Evolutionary conservation across 345 rosid species (phyloP).

Genomic region (Reutealis trisperma): DNA sequence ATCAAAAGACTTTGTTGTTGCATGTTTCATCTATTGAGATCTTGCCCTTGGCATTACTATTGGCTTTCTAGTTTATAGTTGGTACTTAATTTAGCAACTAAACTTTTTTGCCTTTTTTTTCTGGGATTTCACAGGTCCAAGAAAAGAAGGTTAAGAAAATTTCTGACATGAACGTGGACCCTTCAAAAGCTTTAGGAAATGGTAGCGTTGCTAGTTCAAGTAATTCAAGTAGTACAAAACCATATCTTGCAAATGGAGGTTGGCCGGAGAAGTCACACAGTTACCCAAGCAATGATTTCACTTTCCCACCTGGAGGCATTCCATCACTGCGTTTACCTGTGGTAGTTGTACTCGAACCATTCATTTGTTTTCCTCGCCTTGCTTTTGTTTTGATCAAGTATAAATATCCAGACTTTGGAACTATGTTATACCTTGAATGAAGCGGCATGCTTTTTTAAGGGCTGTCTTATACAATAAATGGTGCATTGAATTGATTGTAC

Average conservation of each 20-base stretch:
- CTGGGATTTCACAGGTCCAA: constrained; percentile 68
- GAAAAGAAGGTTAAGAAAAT: constrained; percentile 93
- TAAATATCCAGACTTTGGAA: background rate
- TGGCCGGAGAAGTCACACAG: constrained; percentile 44
- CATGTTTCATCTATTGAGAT: background rate
- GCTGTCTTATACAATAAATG: constrained; percentile 3
- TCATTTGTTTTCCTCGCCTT: background rate
- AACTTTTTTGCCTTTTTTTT: constrained; percentile 10
- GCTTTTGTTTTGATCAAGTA: background rate
- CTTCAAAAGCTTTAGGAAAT: constrained; percentile 64
- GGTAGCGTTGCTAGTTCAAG: constrained; percentile 76
- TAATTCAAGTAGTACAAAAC: constrained; percentile 44
- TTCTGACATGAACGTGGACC: constrained; percentile 72
- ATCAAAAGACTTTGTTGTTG: background rate
- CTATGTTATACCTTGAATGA: constrained; percentile 9
- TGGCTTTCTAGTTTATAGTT: constrained; percentile 1
- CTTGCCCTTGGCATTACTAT: background rate
- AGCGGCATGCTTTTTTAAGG: background rate
- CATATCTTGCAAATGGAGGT: constrained; percentile 63
- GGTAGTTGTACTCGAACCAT: constrained; percentile 59
- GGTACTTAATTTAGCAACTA: constrained; percentile 1
- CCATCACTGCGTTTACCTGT: constrained; percentile 83
- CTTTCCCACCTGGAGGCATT: constrained; percentile 68
- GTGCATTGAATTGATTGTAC: constrained; percentile 6
- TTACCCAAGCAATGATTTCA: constrained; percentile 50